phyloP scores from a whole-genome alignment of 1,284 basidiomycete species.

The Marasmius sp. region DNA sequence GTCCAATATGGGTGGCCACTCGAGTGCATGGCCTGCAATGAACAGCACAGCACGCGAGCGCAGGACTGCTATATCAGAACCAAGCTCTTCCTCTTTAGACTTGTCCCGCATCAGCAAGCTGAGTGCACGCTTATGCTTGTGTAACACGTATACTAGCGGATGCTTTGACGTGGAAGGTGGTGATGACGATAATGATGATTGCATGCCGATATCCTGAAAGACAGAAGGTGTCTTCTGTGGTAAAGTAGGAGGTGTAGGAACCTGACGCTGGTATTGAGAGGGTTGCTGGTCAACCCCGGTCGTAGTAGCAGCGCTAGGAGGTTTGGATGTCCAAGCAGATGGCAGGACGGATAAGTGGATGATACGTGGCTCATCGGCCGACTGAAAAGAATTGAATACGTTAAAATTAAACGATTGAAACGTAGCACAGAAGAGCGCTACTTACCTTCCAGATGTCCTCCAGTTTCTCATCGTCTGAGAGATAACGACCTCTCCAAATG shows the following conservation, averaged over 20 bases:
- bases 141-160: conserved; percentile 39
- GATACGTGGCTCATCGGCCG: conserved; percentile 53
- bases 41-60: conserved; percentile 28
- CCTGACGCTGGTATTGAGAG: background rate
- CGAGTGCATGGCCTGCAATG: conserved; percentile 48
- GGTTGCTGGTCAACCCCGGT: background rate
- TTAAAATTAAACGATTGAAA: conserved; percentile 3
- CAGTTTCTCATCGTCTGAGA: conserved; percentile 65
- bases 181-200: conserved; percentile 8
- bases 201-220: conserved; percentile 9
- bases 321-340: conserved; percentile 63
- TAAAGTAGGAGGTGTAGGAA: conserved; percentile 7
- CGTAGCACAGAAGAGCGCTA: conserved; percentile 9
- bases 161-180: conserved; percentile 15
- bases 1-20: conserved; percentile 66
- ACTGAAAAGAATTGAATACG: conserved; percentile 34
- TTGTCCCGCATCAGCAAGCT: conserved; percentile 34
- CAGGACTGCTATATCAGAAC: conserved; percentile 16
- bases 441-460: conserved; percentile 69
- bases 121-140: conserved; percentile 50
- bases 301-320: conserved; percentile 32
- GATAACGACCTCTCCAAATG: conserved; percentile 70
- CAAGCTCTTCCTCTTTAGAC: conserved; percentile 17
- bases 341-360: conserved; percentile 77
- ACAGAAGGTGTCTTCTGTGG: too few relatives aligned